Percentiles rank a stretch among this genome's conserved stretches.
Conservation (phyloP, 2,329 filamentous ascomycete species). For the Cladosporium phlei region DNA sequence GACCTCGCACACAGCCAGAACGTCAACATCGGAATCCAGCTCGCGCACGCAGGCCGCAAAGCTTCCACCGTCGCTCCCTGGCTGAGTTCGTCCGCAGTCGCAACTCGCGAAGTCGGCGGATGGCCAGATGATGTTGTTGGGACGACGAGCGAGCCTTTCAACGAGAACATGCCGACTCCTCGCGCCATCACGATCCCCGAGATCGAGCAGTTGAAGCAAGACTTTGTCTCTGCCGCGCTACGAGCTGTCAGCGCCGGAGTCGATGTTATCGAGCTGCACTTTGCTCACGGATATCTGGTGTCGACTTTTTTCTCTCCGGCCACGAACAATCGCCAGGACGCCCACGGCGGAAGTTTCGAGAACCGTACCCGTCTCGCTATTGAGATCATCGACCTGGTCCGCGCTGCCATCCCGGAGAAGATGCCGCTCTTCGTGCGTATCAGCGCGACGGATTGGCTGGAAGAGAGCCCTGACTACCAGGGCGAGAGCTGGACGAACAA, state of each 20-base stretch:
- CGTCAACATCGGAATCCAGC: constrained; percentile 71
- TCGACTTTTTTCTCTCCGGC: constrained; percentile 41
- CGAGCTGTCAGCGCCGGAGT: constrained; percentile 56
- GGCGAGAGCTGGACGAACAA: constrained; percentile 42
- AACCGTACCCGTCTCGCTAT: constrained; percentile 40
- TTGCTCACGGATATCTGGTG: constrained; percentile 43
- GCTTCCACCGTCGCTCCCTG: constrained; percentile 57
- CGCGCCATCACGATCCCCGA: constrained; percentile 64
- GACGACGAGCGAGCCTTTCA: constrained; percentile 58
- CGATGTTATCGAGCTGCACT: constrained; percentile 75
- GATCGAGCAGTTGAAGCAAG: constrained; percentile 60
- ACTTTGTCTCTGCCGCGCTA: constrained; percentile 59
- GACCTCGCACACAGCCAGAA: constrained; percentile 75
- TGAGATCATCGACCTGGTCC: constrained; percentile 37
- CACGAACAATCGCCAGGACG: constrained; percentile 40
- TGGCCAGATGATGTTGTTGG: constrained; percentile 50
- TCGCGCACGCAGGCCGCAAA: constrained; percentile 71
- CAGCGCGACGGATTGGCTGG: constrained; percentile 5
- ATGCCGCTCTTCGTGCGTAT: constrained; percentile 1
- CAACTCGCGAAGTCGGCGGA: constrained; percentile 47
- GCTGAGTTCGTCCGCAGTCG: constrained; percentile 52
- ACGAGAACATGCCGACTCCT: constrained; percentile 57
- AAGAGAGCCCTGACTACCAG: background rate
- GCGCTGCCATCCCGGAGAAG: constrained; percentile 32
- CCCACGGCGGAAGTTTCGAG: constrained; percentile 40